Base-by-base conservation (phyloP, 305 asterid genomes). In the Galium porrigens region DNA sequence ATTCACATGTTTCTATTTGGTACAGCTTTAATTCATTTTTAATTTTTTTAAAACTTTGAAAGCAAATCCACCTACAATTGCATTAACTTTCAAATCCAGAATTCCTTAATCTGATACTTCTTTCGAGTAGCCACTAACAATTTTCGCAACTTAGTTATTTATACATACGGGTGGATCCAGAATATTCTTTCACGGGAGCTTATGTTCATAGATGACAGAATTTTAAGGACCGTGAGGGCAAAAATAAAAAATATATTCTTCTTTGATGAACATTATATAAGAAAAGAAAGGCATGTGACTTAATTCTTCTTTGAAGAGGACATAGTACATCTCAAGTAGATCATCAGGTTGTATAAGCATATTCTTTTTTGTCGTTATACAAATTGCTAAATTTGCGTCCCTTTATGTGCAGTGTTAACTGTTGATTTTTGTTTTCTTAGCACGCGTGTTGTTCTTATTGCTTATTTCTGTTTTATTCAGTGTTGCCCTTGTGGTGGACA, bases 401-500 rank as follows among this genome's bases (percentile, higher is more conserved):
- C 8, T 49, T 44, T 6, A 30, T 11, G 22, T 64, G 9, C 20
- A 44, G 10, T 64, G 44, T 49, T 49, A 6, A 64, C 33, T n/a
- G 27, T 14, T 14, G 0, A 30, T 29, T 48, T 67, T 48, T 37
- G 39, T 64, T 20, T 17, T 48, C 20, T 34, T 49, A 46, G 51
- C 15, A 56, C 32, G 57, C 8, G 10, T 25, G 2, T 2, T 4
- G 48, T 41, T 41, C 29, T 32, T 36, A 46, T 61, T 61, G 69
- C 61, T 74, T 73, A 51, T 74, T 57, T 22, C 58, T 76, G 48
- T 58, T 58, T 67, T 71, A 76, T 71, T 77, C 90, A 92, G 99
- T 77, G 84, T 83, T 71, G 99, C 97, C 56, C 83, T 92, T 72
- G 89, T 84, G 67, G 85, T 87, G 78, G 99, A 92, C 79, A 86